phyloP scores from a whole-genome alignment of 345 rosid genomes.

The Moringa oleifera region DNA sequence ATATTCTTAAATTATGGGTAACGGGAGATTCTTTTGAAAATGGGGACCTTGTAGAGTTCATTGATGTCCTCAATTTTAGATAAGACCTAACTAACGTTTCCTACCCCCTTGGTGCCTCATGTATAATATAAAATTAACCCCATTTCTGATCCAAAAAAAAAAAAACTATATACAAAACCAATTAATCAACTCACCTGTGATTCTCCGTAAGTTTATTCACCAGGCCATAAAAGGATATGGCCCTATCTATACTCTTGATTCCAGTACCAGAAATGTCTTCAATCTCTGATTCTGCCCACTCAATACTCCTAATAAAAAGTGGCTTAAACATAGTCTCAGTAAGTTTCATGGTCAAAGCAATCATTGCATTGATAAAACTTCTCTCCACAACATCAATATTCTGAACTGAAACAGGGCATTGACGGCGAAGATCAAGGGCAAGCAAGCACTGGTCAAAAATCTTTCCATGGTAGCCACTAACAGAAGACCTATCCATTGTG shows the following conservation, averaged over 20 bases:
- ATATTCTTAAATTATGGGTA: too few relatives aligned
- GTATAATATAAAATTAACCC: too few relatives aligned
- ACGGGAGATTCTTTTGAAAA: too few relatives aligned
- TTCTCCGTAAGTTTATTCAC: conserved; percentile 74
- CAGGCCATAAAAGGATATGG: conserved; percentile 69
- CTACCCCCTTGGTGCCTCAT: too few relatives aligned
- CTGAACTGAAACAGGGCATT: conserved; percentile 45
- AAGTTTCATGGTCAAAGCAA: conserved; percentile 80
- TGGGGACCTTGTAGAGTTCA: too few relatives aligned
- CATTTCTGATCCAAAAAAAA: too few relatives aligned
- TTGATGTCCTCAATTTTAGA: too few relatives aligned
- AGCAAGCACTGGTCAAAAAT: conserved; percentile 78
- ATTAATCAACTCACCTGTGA: conserved; percentile 55
- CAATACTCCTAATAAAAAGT: conserved; percentile 68
- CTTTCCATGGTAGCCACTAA: conserved; percentile 51
- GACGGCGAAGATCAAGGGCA: conserved; percentile 83
- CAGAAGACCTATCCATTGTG: conserved; percentile 71
- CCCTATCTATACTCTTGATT: conserved; percentile 47
- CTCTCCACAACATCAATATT: conserved; percentile 60
- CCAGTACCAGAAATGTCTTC: conserved; percentile 37
- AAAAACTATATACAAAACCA: neutral
- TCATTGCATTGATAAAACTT: conserved; percentile 55
- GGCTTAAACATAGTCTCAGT: conserved; percentile 95
- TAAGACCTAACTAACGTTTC: too few relatives aligned
- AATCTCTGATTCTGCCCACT: conserved; percentile 72